Conservation (phyloP, 306 rosid genomes). For the Vachellia pachyceras region DNA sequence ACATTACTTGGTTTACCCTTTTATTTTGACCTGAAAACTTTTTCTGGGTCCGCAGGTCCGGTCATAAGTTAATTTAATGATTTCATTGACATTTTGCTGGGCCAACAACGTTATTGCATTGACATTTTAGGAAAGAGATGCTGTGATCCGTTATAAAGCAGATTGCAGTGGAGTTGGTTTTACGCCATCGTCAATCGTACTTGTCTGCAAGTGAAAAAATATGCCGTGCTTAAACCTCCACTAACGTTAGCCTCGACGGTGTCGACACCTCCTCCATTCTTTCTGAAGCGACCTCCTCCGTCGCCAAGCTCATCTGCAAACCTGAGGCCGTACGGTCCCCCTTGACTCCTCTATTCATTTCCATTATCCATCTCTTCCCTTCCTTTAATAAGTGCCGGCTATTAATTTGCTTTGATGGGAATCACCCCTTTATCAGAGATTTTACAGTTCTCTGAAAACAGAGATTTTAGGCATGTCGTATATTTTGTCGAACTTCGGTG, state of each 20-base stretch:
- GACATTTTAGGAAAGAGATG: not conserved
- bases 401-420: not conserved
- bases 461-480: not conserved
- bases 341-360: not conserved
- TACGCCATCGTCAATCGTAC: not conserved
- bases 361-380: not conserved
- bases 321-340: conserved; percentile 68
- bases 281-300: conserved; percentile 87
- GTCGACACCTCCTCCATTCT: conserved; percentile 89
- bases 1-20: no score
- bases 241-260: conserved; percentile 77
- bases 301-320: conserved; percentile 71
- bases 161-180: not conserved
- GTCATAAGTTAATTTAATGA: no score
- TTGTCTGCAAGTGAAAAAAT: conserved; percentile 21
- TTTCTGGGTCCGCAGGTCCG: no score
- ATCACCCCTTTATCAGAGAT: not conserved
- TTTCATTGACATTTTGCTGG: not conserved
- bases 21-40: not conserved
- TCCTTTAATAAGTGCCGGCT: not conserved
- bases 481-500: not conserved
- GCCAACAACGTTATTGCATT: no score
- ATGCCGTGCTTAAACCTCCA: conserved; percentile 94
- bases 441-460: not conserved
- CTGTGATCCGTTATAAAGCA: not conserved